Conservation (phyloP, 495 filamentous ascomycete species). For the Daldinia vernicosa region DNA sequence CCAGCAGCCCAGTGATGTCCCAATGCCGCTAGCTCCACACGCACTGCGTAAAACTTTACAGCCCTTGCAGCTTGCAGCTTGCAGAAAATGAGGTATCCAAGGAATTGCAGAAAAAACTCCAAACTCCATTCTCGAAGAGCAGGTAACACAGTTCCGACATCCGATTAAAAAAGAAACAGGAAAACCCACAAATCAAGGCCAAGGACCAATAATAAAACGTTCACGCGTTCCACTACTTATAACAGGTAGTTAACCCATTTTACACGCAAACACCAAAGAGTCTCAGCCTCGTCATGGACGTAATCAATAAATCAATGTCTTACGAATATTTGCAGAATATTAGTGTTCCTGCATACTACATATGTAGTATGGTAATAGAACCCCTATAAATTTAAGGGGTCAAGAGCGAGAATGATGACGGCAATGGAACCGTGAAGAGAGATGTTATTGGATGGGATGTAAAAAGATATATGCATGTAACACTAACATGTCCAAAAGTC, state of each 20-base stretch:
- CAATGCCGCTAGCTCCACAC: constrained; percentile 29
- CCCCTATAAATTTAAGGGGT: constrained; percentile 30
- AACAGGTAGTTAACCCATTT: no score
- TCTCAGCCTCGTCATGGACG: constrained; percentile 24
- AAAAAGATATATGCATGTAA: constrained; percentile 19
- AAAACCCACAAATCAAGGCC: background rate
- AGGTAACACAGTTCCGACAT: background rate
- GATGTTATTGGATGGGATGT: constrained; percentile 14
- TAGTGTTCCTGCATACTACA: constrained; percentile 24
- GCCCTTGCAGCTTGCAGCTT: constrained; percentile 35
- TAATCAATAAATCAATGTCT: constrained; percentile 33
- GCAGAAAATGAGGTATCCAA: background rate
- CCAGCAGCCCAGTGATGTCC: constrained; percentile 15
- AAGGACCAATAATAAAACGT: background rate
- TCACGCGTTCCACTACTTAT: background rate
- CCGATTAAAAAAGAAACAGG: background rate
- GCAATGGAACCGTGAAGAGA: constrained; percentile 28
- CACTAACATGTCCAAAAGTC: background rate
- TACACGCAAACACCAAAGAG: constrained; percentile 5
- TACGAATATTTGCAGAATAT: constrained; percentile 37
- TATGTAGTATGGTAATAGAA: constrained; percentile 7
- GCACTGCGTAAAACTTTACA: constrained; percentile 8
- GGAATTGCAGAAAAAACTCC: background rate
- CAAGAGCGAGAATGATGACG: constrained; percentile 1
- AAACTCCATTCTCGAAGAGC: background rate